These are phyloP conservation scores for Paraconiothyrium brasiliense DNA, from an alignment of 2,329 filamentous ascomycete species.

Conservation along the genomic window DNA sequence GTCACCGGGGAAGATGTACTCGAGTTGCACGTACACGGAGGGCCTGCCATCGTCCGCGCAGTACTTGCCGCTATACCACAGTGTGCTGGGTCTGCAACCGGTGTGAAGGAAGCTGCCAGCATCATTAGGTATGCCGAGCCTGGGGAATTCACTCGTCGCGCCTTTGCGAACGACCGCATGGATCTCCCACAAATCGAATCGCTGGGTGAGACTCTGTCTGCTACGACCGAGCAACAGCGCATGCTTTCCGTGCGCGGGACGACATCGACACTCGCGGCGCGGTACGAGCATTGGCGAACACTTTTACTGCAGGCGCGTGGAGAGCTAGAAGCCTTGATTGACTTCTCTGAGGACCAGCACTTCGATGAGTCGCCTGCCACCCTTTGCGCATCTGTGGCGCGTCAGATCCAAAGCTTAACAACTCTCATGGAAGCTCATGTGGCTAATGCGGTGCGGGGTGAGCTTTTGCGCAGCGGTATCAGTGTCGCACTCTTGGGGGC, in stretches of 20 bases:
- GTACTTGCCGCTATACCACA: constrained; percentile 79
- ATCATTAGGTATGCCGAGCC: constrained; percentile 87
- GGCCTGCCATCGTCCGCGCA: constrained; percentile 85
- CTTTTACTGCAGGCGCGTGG: constrained; percentile 82
- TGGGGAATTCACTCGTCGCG: constrained; percentile 92
- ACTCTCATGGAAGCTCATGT: constrained; percentile 74
- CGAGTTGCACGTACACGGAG: constrained; percentile 94
- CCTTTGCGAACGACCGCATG: constrained; percentile 86
- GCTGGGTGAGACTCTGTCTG: constrained; percentile 67
- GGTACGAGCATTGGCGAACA: constrained; percentile 85
- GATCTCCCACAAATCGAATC: constrained; percentile 84
- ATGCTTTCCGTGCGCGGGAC: constrained; percentile 83
- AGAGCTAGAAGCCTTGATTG: constrained; percentile 93
- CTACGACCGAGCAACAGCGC: constrained; percentile 90
- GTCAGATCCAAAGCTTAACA: constrained; percentile 70
- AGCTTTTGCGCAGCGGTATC: constrained; percentile 86
- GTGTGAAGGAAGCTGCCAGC: constrained; percentile 16
- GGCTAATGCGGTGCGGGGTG: constrained; percentile 79
- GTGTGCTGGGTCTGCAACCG: constrained; percentile 43
- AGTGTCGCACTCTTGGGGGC: constrained; percentile 86
- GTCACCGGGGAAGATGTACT: constrained; percentile 93
- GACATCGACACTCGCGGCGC: constrained; percentile 72
- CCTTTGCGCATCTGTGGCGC: constrained; percentile 74
- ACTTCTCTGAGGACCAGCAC: constrained; percentile 97
- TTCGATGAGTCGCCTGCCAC: constrained; percentile 86